phyloP scores from a whole-genome alignment of 371 early-diverging fungal genomes.

The Spraguea lophii region DNA sequence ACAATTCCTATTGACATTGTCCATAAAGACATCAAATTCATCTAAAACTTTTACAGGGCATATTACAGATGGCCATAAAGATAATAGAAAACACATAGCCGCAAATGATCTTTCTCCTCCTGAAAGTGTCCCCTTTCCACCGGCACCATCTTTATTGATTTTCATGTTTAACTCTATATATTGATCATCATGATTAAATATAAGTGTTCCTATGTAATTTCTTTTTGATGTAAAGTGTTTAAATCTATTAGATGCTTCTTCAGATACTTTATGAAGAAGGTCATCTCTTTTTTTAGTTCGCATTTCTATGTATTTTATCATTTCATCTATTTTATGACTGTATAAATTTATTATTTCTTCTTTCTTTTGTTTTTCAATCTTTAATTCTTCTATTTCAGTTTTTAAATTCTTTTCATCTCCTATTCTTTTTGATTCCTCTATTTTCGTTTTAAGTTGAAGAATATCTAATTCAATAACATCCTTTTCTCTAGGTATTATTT shows the following conservation, averaged over 20 bases:
- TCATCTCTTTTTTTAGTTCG: conserved; percentile 38
- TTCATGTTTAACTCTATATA: conserved; percentile 37
- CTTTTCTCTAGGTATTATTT: neutral
- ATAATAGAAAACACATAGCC: conserved; percentile 39
- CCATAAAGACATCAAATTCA: conserved; percentile 49
- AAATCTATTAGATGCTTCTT: conserved; percentile 25
- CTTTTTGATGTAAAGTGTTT: conserved; percentile 19
- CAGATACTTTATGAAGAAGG: conserved; percentile 25
- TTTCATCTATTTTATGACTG: conserved; percentile 11
- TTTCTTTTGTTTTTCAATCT: conserved; percentile 6
- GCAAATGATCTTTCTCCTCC: conserved; percentile 47
- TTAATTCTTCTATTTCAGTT: conserved; percentile 7
- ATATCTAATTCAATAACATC: conserved; percentile 14
- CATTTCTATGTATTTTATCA: conserved; percentile 8
- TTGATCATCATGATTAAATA: conserved; percentile 38
- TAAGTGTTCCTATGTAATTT: conserved; percentile 38
- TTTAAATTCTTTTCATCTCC: conserved; percentile 11
- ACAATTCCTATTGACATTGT: conserved; percentile 41
- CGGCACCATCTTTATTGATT: conserved; percentile 9
- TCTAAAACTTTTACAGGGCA: conserved; percentile 46
- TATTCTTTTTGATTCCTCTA: conserved; percentile 11
- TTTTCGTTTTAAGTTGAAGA: conserved; percentile 1
- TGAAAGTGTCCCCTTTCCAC: conserved; percentile 37
- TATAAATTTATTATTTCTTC: conserved; percentile 11
- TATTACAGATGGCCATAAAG: conserved; percentile 39